These are phyloP conservation scores for Globisporangium acanthophoron DNA, from an alignment of 352 stramenopile species.

Conservation along the genomic window DNA sequence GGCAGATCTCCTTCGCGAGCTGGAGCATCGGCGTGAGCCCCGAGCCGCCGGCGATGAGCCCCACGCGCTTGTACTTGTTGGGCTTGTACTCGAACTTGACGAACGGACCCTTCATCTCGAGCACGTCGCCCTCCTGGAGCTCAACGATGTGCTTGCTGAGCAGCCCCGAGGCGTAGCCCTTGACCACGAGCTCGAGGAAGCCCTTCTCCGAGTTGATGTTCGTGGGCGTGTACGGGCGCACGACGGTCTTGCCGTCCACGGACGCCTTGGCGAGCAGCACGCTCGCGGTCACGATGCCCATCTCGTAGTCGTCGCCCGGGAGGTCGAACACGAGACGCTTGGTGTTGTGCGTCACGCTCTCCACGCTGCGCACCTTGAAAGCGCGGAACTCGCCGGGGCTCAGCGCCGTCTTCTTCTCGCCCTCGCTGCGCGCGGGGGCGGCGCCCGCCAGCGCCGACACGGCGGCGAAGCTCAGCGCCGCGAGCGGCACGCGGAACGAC, in stretches of 20 bases:
- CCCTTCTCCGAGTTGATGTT: conserved; percentile 83
- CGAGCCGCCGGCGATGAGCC: conserved; percentile 87
- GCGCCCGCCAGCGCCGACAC: conserved; percentile 23
- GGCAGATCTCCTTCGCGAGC: conserved; percentile 78
- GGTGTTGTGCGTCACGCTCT: conserved; percentile 70
- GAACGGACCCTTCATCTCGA: conserved; percentile 91
- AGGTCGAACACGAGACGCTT: conserved; percentile 75
- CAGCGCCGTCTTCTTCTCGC: conserved; percentile 44
- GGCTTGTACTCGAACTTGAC: conserved; percentile 81
- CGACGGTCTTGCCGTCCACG: conserved; percentile 69
- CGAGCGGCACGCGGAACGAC: conserved; percentile 25
- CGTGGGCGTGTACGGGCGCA: conserved; percentile 86
- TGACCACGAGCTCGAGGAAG: conserved; percentile 86
- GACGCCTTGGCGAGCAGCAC: conserved; percentile 61
- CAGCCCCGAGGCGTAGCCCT: conserved; percentile 80
- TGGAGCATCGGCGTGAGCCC: conserved; percentile 90
- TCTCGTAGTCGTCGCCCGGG: conserved; percentile 47
- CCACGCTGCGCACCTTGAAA: conserved; percentile 71
- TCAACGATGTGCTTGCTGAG: conserved; percentile 85
- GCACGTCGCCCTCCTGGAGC: conserved; percentile 76
- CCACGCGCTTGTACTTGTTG: conserved; percentile 89
- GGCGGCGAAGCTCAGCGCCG: conserved; percentile 35
- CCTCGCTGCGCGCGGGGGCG: conserved; percentile 18
- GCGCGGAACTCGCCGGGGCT: conserved; percentile 57
- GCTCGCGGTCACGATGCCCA: conserved; percentile 56